Evolutionary conservation across 208 protist genomes (phyloP), one percentile per base, ranked within the genome.

Genomic region (Trichomonas gallinae): DNA sequence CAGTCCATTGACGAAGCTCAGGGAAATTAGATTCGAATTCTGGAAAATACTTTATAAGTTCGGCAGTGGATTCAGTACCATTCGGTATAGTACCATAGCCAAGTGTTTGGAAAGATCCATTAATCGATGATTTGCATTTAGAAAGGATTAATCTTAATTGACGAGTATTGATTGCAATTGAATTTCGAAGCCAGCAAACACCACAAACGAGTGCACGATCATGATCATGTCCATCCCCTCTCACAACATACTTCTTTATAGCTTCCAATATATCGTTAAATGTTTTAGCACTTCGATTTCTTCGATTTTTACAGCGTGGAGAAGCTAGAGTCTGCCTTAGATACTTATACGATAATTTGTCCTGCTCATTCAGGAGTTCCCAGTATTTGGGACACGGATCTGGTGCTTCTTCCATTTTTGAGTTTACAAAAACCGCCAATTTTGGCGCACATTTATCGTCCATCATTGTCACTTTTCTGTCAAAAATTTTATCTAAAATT

Each of bases 111-210:
- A 93, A 93, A 8, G 87, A 93, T 1, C 87, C 87, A 51, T 93
- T 93, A 4, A 93, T 93, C 9, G 87, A 93, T 34, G 87, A 93
- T 51, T 93, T 93, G 31, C 87, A 93, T 38, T 93, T 93, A 31
- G 40, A 48, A 51, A 51, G 42, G 23, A 93, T 34, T 26, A 93
- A 93, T 13, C 87, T 23, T 48, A 93, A 36, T 51, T 93, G 87
- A 9, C 44, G 87, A 48, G 87, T 93, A 93, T 93, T 93, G 31
- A 93, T 93, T 31, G 87, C 87, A 51, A 93, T 51, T 93, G 44
- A 42, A 51, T 93, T 26, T 23, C n/a, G 13, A 10, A 93, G 34
- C 40, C 40, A 93, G 17, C 40, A 48, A 93, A 93, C 45, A 17
- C 87, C 87, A 51, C 87, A 93, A 38, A 93, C 87, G 4, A 93